Evolutionary conservation across 805 yeast genomes (phyloP).

Genomic region (Starmerella apicola): DNA sequence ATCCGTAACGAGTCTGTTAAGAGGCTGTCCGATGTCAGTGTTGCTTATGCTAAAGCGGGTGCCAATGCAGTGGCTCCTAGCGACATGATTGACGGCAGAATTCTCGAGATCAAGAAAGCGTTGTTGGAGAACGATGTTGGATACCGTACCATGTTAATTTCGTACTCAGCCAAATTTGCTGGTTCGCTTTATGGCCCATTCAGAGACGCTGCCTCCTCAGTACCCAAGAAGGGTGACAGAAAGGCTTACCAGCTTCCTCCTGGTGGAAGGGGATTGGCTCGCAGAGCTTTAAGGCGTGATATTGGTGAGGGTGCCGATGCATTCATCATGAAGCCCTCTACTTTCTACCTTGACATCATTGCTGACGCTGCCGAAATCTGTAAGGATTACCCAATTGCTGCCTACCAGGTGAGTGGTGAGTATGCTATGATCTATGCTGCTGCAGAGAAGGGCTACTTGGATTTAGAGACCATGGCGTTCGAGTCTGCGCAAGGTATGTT

Average conservation of each 20-base stretch:
- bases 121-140: slow-evolving; percentile 71
- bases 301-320: slow-evolving; percentile 91
- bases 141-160: slow-evolving; percentile 78
- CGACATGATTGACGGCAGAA: slow-evolving; percentile 95
- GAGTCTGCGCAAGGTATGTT: slow-evolving; percentile 85
- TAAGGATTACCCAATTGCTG: slow-evolving; percentile 75
- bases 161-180: slow-evolving; percentile 87
- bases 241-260: slow-evolving; percentile 87
- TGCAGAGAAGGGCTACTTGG: slow-evolving; percentile 87
- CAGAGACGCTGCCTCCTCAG: slow-evolving; percentile 92
- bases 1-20: slow-evolving; percentile 62
- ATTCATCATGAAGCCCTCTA: slow-evolving; percentile 87
- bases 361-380: slow-evolving; percentile 77
- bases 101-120: slow-evolving; percentile 75
- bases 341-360: slow-evolving; percentile 85
- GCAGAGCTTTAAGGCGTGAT: slow-evolving; percentile 80
- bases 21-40: slow-evolving; percentile 88
- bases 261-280: slow-evolving; percentile 86
- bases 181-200: slow-evolving; percentile 93
- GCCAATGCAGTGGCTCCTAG: slow-evolving; percentile 94
- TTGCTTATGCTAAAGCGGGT: slow-evolving; percentile 89
- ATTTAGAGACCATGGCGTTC: slow-evolving; percentile 60
- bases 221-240: slow-evolving; percentile 84
- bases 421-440: slow-evolving; percentile 98
- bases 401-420: slow-evolving; percentile 95